A percentile compares a stretch with the other conserved stretches of the same genome.
Conservation (phyloP, 352 stramenopile genomes). For the Phytopythium ostracodes region DNA sequence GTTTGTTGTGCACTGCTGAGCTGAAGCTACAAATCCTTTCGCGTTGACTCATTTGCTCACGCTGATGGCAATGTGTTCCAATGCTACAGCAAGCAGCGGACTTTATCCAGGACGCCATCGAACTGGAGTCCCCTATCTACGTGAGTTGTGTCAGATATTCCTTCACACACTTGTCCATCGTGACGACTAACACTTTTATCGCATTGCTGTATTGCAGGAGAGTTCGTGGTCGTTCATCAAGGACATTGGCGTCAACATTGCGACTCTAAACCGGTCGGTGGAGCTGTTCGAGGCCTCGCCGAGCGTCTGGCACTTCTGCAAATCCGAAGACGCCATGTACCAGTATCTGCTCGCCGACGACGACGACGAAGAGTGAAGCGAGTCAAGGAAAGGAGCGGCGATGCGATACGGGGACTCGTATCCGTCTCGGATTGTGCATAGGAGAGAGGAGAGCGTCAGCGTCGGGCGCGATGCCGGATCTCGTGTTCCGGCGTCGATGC, state of each 20-base stretch:
- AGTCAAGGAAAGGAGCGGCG: too few species aligned
- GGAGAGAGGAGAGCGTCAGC: too few species aligned
- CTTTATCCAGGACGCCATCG: slow-evolving; percentile 80
- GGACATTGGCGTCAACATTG: slow-evolving; percentile 67
- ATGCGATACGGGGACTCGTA: too few species aligned
- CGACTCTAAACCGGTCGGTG: slow-evolving; percentile 57
- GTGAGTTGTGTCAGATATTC: slow-evolving; percentile 26
- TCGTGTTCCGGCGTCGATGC: too few species aligned
- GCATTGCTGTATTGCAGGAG: slow-evolving; percentile 33
- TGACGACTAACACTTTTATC: neutral
- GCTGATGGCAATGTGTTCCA: neutral
- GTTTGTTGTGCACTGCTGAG: slow-evolving; percentile 13
- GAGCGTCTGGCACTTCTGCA: slow-evolving; percentile 83
- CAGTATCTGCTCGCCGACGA: slow-evolving; percentile 74
- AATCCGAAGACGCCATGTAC: slow-evolving; percentile 70
- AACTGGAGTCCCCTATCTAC: slow-evolving; percentile 71
- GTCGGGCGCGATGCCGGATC: too few species aligned
- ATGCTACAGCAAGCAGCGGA: slow-evolving; percentile 48
- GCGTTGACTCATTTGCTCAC: neutral
- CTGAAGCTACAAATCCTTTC: neutral
- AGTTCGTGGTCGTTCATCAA: slow-evolving; percentile 80
- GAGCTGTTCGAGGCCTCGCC: slow-evolving; percentile 63
- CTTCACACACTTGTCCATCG: neutral
- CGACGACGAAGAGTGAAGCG: slow-evolving; percentile 32
- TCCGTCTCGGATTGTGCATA: neutral